phyloP scores from a whole-genome alignment of 164 flowering plant species.

The Liquidambar formosana region DNA sequence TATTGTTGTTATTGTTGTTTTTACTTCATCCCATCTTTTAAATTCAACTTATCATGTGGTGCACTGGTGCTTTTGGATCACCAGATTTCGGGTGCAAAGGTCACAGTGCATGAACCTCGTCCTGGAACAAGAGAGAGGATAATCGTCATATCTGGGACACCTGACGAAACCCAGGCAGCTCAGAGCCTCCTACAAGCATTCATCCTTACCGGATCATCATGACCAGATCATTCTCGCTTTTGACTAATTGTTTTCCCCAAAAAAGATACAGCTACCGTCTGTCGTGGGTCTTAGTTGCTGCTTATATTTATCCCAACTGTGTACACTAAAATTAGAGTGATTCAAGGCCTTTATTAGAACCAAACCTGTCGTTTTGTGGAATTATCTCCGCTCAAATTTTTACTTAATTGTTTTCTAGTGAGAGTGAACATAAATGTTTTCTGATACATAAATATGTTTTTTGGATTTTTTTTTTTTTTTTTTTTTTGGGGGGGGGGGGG shows the following conservation, averaged over 20 bases:
- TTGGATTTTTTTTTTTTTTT: no score
- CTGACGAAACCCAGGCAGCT: slow-evolving; percentile 89
- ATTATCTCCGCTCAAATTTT: neutral
- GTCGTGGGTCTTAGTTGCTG: neutral
- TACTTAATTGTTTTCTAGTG: neutral
- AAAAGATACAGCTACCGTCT: neutral
- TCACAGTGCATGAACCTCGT: slow-evolving; percentile 61
- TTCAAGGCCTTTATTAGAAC: neutral
- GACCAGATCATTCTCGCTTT: neutral
- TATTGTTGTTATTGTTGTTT: no score
- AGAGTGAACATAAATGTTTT: slow-evolving; percentile 6
- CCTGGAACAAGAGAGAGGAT: slow-evolving; percentile 58
- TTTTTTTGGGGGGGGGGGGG: no score
- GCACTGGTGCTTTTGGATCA: slow-evolving; percentile 23
- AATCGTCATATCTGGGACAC: slow-evolving; percentile 84
- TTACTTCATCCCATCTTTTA: neutral
- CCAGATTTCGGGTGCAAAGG: slow-evolving; percentile 94
- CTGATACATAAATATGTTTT: neutral
- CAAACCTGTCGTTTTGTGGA: neutral
- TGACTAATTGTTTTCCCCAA: neutral
- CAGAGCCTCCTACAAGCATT: slow-evolving; percentile 95
- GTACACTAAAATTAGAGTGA: neutral
- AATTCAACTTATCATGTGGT: slow-evolving; percentile 2
- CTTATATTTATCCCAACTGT: neutral
- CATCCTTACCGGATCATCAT: slow-evolving; percentile 57